Base-by-base conservation (phyloP, 169 alveolate species). In the Cryptosporidium sp. region DNA sequence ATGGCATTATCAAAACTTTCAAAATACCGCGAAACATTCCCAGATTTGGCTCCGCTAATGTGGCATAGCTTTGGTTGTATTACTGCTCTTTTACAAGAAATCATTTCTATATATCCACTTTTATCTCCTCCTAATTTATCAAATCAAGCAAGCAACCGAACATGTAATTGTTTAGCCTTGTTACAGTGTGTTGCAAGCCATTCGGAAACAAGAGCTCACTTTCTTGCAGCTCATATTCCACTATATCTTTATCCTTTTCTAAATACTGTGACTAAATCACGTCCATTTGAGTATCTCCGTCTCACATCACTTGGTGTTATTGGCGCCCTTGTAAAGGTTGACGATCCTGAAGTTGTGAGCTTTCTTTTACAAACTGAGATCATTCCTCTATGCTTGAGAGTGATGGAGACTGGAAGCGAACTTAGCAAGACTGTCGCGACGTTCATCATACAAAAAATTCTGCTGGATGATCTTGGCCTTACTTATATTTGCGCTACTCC, bases 241-340 rank as follows among this genome's bases (percentile, higher is more conserved):
- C 94, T 98, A 10, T 98, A 97, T 91, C 94, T 99, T 35, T 99
- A 97, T 91, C 99, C 99, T 5, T 98, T 99, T 91, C 93, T 99
- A 61, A 98, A 98, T 85, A 97, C 99, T 37, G 95, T 97, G 37
- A 95, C 97, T 21, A 97, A 97, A 84, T 96, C 97, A 53, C 95
- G 99, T 84, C 99, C 99, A 2, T 97, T 96, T 91, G 99, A 99
- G 94, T 98, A 98, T 92, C 92, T 98, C 67, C 97, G 99, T 65
- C 95, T 99, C 62, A 99, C 99, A 0, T 96, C 99, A 12, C 93
- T 99, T 37, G 99, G 99, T 39, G 99, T 99, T 23, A 97, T 99
- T 44, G 99, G 99, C n/a, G 99, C 99, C 35, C 94, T 99, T 29
- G 99, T 98, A 16, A 98, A 98, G 95, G 99, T 97, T 18, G 99